These are phyloP conservation scores for Erigeron canadensis DNA, from an alignment of 129 eudicot species.

Conservation along the genomic window DNA sequence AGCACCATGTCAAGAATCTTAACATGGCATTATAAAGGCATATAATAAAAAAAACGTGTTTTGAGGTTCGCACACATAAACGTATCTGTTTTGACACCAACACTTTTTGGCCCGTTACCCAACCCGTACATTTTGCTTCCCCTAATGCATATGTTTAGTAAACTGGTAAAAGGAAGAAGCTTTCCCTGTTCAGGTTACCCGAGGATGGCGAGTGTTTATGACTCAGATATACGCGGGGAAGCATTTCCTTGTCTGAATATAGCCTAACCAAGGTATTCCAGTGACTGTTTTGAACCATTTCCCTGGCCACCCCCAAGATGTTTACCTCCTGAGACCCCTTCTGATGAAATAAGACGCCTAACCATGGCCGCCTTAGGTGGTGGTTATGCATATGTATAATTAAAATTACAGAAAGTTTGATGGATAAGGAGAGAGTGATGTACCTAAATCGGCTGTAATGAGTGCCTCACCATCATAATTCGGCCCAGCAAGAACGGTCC, in stretches of 20 bases:
- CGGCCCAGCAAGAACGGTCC: conserved; percentile 88
- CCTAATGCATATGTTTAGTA: neutral
- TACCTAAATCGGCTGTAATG: conserved; percentile 91
- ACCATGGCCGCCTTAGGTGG: too few species aligned
- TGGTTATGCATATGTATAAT: neutral
- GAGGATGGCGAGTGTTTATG: too few species aligned
- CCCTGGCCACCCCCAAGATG: too few species aligned
- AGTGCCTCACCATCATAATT: conserved; percentile 95
- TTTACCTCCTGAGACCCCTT: too few species aligned
- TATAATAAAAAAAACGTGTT: neutral
- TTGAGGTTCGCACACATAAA: neutral
- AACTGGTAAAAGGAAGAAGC: too few species aligned
- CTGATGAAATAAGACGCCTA: too few species aligned
- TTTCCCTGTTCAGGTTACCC: too few species aligned
- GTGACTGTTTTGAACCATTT: too few species aligned
- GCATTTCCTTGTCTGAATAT: too few species aligned
- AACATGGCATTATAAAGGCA: neutral
- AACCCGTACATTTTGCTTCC: neutral
- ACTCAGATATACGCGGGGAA: too few species aligned
- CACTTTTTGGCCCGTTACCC: neutral
- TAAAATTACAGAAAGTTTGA: neutral
- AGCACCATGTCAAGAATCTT: conserved; percentile 2
- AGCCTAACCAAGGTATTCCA: too few species aligned
- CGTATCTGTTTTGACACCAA: neutral
- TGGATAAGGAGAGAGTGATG: neutral